Base-by-base conservation (phyloP, 1,284 basidiomycete species). In the Xanthoconium separans region DNA sequence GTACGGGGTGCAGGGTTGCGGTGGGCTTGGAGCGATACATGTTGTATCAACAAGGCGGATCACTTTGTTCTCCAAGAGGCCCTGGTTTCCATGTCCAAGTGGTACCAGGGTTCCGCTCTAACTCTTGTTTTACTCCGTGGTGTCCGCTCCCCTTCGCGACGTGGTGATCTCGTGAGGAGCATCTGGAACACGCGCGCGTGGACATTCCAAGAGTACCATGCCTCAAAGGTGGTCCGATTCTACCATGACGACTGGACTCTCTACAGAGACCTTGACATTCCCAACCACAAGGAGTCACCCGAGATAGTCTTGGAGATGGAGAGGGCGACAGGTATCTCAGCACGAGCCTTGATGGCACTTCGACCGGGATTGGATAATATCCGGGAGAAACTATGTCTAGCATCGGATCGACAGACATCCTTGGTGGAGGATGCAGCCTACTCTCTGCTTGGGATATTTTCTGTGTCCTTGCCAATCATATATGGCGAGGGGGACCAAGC, bases 241-340 rank as follows among this genome's bases (percentile, higher is more conserved):
- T 27, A 49, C 39, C 41, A 22, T 4, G 39, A 49, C 22, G 48
- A 50, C 12, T 50, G 48, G 48, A 50, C 22, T 5, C 41, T 36
- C 1, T 50, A 50, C 24, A 9, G 27, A 24, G 22, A 36, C 22
- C 31, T 50, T 1, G 48, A 36, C 9, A 18, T 43, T 10, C 33
- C 22, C 4, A 50, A 50, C 12, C 48, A 50, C 24, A 50, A 50
- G n/a, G 48, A 50, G 8, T 50, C 48, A 7, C 48, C 31, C 2
- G 41, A 50, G 24, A 43, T 50, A 16, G 44, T 56, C 13, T 31
- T 20, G 6, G 55, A 57, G 30, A 57, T 57, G 48, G 55, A 57
- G 9, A 30, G 47, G 7, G 47, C 42, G 6, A 52, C 50, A 1
- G 33, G 52, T 2, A 15, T 57, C 4, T 47, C 49, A 3, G 20